Percentiles rank a stretch among this genome's conserved stretches.
phyloP scores from a whole-genome alignment of 441 rosid genomes.

The Gossypium davidsonii region DNA sequence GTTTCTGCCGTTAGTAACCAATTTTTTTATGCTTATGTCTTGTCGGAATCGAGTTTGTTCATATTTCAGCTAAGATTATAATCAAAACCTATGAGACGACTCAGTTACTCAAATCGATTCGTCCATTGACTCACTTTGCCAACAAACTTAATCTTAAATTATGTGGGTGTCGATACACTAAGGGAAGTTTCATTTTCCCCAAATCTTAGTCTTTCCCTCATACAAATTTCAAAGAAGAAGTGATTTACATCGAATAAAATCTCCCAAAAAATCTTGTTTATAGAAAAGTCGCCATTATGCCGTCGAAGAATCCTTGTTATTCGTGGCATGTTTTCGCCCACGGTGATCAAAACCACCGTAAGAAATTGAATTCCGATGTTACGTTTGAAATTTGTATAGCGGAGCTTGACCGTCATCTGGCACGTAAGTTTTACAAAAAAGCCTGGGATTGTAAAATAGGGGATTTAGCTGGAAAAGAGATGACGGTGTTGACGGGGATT shows the following conservation, averaged over 20 bases:
- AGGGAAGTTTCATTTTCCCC: constrained; percentile 90
- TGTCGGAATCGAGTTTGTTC: constrained; percentile 87
- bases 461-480: constrained; percentile 56
- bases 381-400: constrained; percentile 91
- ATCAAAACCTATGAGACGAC: constrained; percentile 98
- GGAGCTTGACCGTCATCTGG: constrained; percentile 63
- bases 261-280: constrained; percentile 51
- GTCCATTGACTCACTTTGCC: constrained; percentile 60
- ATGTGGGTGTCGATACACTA: constrained; percentile 63
- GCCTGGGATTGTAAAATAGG: constrained; percentile 40
- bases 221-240: constrained; percentile 76
- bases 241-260: constrained; percentile 47
- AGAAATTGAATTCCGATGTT: constrained; percentile 5
- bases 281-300: constrained; percentile 74
- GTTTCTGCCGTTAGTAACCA: constrained; percentile 79
- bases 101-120: constrained; percentile 79
- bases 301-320: constrained; percentile 47
- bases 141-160: constrained; percentile 49
- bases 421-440: constrained; percentile 53
- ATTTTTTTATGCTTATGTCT: constrained; percentile 65
- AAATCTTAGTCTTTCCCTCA: constrained; percentile 79
- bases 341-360: constrained; percentile 18
- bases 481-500: constrained; percentile 72
- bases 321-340: constrained; percentile 93
- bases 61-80: constrained; percentile 82